A percentile compares a stretch with the other conserved stretches of the same genome.
These are phyloP conservation scores for Karstenula rhodostoma DNA, from an alignment of 2,329 filamentous ascomycete genomes.

Conservation along the genomic window DNA sequence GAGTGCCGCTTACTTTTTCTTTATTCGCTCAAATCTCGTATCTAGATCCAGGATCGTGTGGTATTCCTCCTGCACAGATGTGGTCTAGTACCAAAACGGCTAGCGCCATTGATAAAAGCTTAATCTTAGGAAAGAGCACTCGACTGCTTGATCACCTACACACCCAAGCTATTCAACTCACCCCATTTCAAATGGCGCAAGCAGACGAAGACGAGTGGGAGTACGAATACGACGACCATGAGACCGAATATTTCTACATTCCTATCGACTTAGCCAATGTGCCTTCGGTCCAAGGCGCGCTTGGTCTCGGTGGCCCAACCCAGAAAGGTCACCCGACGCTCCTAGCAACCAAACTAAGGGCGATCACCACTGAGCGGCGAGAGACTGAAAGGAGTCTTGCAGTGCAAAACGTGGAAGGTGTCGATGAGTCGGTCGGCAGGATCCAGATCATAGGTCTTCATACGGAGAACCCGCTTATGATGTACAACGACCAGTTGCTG, in stretches of 20 bases:
- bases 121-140: background rate
- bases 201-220: conserved; percentile 62
- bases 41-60: too few species aligned
- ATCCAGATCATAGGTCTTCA: conserved; percentile 88
- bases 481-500: conserved; percentile 80
- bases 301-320: conserved; percentile 16
- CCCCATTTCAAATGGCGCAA: conserved; percentile 28
- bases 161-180: background rate
- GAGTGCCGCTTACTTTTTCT: background rate
- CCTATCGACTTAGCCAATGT: conserved; percentile 65
- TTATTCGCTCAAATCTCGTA: too few species aligned
- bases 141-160: background rate
- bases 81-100: background rate
- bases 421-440: conserved; percentile 40
- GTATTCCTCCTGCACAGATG: too few species aligned
- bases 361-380: conserved; percentile 34
- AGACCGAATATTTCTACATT: conserved; percentile 67
- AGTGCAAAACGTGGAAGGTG: conserved; percentile 22
- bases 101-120: background rate
- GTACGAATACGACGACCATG: conserved; percentile 65
- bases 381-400: conserved; percentile 24
- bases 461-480: conserved; percentile 76
- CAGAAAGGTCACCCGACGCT: conserved; percentile 35
- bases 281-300: conserved; percentile 28
- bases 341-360: conserved; percentile 40